These are phyloP conservation scores for Phytophthora sojae DNA, from an alignment of 352 stramenopile species.

Conservation along the genomic window DNA sequence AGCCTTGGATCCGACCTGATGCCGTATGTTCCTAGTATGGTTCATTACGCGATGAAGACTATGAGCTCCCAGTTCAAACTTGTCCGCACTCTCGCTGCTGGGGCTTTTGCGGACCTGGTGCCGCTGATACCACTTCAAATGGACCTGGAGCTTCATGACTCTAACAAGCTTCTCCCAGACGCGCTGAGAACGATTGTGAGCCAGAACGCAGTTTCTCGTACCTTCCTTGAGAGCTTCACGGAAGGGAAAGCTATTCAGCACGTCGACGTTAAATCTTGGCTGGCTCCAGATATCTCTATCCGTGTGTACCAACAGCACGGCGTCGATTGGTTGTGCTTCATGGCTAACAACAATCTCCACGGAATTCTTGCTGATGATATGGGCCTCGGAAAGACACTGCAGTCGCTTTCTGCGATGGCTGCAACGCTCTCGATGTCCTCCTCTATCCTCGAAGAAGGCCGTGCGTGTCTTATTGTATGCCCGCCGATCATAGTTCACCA, in stretches of 20 bases:
- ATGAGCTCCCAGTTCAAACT: conserved; percentile 59
- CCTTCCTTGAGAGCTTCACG: conserved; percentile 71
- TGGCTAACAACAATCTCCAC: conserved; percentile 76
- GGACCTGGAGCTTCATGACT: conserved; percentile 52
- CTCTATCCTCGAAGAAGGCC: not conserved
- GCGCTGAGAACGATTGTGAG: conserved; percentile 38
- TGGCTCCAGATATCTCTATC: conserved; percentile 43
- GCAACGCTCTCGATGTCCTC: conserved; percentile 44
- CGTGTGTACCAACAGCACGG: conserved; percentile 84
- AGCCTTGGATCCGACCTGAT: conserved; percentile 44
- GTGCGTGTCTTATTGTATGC: conserved; percentile 90
- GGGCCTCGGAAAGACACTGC: conserved; percentile 96
- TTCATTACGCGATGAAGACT: conserved; percentile 72
- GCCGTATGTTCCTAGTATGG: conserved; percentile 70
- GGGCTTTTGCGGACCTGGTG: conserved; percentile 76
- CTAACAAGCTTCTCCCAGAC: conserved; percentile 9
- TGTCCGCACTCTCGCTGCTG: conserved; percentile 58
- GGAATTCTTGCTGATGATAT: conserved; percentile 90
- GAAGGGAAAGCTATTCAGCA: conserved; percentile 62
- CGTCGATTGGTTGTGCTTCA: conserved; percentile 80
- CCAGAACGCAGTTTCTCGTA: conserved; percentile 69
- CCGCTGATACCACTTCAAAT: conserved; percentile 80
- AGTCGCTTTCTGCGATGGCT: conserved; percentile 92
- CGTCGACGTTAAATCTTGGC: conserved; percentile 40
- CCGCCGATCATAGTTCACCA: conserved; percentile 95